Base-by-base conservation (phyloP, 495 filamentous ascomycete species). In the Aspergillus baeticus region DNA sequence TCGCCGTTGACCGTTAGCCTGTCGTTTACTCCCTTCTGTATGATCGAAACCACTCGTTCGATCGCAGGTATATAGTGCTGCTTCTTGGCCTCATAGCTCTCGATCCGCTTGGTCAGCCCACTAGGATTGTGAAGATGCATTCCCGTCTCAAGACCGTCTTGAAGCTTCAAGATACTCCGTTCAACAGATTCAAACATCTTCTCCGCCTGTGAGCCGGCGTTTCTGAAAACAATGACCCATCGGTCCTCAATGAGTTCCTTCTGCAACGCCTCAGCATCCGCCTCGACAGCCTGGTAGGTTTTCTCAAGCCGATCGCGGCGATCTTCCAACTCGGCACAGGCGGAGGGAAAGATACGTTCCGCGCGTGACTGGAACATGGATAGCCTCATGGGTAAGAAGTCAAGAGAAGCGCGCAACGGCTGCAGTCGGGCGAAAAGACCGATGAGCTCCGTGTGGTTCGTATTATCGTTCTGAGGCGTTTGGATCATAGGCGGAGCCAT, bases 351-450 rank as follows among this genome's bases (percentile, higher is more conserved):
- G 35, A 88, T 77, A 1, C 69, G 62, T 37, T 87, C 85, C 0
- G 90, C 94, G 56, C 92, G 82, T 0, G 77, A 71, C 54, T 92
- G 84, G 65, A 98, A 98, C 52, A 85, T 88, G 13, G 89, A 88
- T 1, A 98, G 72, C 45, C 92, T 79, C 93, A 98, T 97, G n/a
- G 94, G 94, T 35, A 98, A 75, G 64, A 98, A 98, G 69, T 97
- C 93, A 45, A 98, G 74, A 3, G 92, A 96, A 2, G 94, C 94
- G 38, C 91, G 81, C 29, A 98, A 76, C 2, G 94, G 94, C 64
- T 97, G 93, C 87, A 98, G 94, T 50, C 92, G 81, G 2, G 94
- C 94, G 73, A 97, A 96, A 37, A 98, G 71, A 5, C 87, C 90
- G 46, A 97, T 80, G 14, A 98, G 76, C 38, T 81, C 81, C 10